These are phyloP conservation scores for Fusarium fujikuroi DNA, from an alignment of 2,329 filamentous ascomycete species.

Conservation along the genomic window DNA sequence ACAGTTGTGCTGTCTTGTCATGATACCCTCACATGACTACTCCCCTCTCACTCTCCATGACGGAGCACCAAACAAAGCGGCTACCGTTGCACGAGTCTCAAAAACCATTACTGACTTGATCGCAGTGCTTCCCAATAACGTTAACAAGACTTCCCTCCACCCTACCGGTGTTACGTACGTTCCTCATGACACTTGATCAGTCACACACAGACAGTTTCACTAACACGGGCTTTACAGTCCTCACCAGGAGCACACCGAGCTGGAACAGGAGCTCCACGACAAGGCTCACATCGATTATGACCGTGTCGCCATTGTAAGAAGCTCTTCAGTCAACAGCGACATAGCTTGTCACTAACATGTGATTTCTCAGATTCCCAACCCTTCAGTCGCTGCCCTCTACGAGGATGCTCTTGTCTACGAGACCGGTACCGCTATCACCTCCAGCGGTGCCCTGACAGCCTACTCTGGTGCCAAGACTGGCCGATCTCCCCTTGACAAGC, in stretches of 20 bases:
- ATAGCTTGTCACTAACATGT: conserved; percentile 19
- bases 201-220: conserved; percentile 30
- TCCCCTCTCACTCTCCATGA: conserved; percentile 1
- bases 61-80: conserved; percentile 3
- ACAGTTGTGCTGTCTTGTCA: conserved; percentile 10
- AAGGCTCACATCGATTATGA: conserved; percentile 99
- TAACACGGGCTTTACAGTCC: conserved; percentile 66
- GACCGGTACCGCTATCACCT: conserved; percentile 96
- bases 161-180: conserved; percentile 90
- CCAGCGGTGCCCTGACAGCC: conserved; percentile 91
- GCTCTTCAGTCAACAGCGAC: not conserved
- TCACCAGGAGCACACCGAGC: conserved; percentile 88
- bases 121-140: conserved; percentile 66
- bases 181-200: conserved; percentile 21
- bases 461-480: conserved; percentile 99
- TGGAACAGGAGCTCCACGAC: conserved; percentile 96
- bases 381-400: conserved; percentile 94
- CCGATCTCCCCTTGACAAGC: conserved; percentile 95
- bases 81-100: conserved; percentile 12
- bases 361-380: conserved; percentile 76
- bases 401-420: conserved; percentile 99
- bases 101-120: conserved; percentile 32
- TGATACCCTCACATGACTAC: conserved; percentile 25
- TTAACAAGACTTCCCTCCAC: conserved; percentile 95
- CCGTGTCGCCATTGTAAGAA: conserved; percentile 91